These are phyloP conservation scores for Claviceps lovelessii DNA, from an alignment of 2,329 filamentous ascomycete species.

Conservation along the genomic window DNA sequence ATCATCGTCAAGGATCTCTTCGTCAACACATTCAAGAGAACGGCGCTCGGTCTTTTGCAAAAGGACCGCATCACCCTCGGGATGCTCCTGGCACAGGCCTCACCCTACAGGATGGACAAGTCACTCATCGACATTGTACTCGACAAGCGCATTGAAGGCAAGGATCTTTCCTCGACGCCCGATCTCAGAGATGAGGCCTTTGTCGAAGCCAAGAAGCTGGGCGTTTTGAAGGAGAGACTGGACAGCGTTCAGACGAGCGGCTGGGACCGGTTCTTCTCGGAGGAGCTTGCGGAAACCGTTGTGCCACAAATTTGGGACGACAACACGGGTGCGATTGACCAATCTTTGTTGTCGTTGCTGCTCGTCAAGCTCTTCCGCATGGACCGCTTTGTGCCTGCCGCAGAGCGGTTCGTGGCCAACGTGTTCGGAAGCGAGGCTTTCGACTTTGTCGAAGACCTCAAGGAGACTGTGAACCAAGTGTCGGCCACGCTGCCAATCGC, in stretches of 20 bases:
- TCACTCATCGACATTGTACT: slow-evolving; percentile 73
- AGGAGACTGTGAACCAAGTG: slow-evolving; percentile 71
- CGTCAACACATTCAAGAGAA: slow-evolving; percentile 79
- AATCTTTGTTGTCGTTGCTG: slow-evolving; percentile 68
- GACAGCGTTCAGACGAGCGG: slow-evolving; percentile 44
- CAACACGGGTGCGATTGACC: slow-evolving; percentile 48
- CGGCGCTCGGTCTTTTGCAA: slow-evolving; percentile 82
- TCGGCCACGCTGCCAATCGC: slow-evolving; percentile 74
- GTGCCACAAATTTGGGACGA: slow-evolving; percentile 66
- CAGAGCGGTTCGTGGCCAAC: slow-evolving; percentile 74
- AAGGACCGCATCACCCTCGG: slow-evolving; percentile 89
- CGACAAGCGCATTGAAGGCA: slow-evolving; percentile 59
- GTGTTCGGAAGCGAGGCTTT: slow-evolving; percentile 78
- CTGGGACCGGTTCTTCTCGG: slow-evolving; percentile 72
- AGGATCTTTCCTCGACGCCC: slow-evolving; percentile 59
- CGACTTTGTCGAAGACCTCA: slow-evolving; percentile 73
- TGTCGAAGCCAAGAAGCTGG: slow-evolving; percentile 51
- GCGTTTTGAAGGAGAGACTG: slow-evolving; percentile 59
- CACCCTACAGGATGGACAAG: slow-evolving; percentile 94
- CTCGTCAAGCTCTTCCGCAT: slow-evolving; percentile 90
- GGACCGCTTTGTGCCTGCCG: slow-evolving; percentile 84
- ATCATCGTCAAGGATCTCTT: slow-evolving; percentile 88
- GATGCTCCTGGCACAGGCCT: slow-evolving; percentile 86
- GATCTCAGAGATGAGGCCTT: slow-evolving; percentile 55
- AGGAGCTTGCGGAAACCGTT: slow-evolving; percentile 74